Evolutionary conservation across 768 basidiomycete genomes (phyloP).

Genomic region (Leccinum variicolor): DNA sequence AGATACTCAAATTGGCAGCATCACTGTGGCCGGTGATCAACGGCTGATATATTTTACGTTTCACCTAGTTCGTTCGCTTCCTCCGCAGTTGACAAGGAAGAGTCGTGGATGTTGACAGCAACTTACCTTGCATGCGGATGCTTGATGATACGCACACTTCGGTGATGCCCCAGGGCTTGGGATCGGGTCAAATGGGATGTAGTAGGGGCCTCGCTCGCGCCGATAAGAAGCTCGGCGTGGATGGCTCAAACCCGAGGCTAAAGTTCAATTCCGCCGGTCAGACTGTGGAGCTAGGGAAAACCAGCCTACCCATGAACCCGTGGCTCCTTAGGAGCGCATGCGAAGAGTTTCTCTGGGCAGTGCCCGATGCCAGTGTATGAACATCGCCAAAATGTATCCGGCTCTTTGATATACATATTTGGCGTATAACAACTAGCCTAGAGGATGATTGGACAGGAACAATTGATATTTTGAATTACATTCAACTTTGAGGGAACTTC

Average conservation of each 20-base stretch:
- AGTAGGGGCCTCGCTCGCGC: background rate
- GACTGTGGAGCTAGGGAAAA: conserved; percentile 30
- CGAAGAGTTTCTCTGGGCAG: background rate
- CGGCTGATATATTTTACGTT: background rate
- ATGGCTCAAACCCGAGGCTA: conserved; percentile 22
- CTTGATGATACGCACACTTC: background rate
- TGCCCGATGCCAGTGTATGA: background rate
- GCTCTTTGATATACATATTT: background rate
- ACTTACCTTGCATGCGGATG: background rate
- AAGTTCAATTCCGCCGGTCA: conserved; percentile 79
- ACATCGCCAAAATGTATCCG: background rate
- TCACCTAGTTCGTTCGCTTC: too few relatives aligned
- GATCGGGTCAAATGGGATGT: background rate
- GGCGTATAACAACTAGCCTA: background rate
- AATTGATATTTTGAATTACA: background rate
- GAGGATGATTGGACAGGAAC: background rate
- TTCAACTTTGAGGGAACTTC: background rate
- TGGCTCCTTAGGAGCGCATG: background rate
- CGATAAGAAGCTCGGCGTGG: background rate
- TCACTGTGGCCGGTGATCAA: background rate
- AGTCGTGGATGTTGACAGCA: background rate
- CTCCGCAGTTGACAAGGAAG: too few relatives aligned
- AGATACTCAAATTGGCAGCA: background rate
- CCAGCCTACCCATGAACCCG: background rate
- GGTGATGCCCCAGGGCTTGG: too few relatives aligned